Conservation (phyloP, 768 basidiomycete species). For the Chalciporus sphaerocephalus region DNA sequence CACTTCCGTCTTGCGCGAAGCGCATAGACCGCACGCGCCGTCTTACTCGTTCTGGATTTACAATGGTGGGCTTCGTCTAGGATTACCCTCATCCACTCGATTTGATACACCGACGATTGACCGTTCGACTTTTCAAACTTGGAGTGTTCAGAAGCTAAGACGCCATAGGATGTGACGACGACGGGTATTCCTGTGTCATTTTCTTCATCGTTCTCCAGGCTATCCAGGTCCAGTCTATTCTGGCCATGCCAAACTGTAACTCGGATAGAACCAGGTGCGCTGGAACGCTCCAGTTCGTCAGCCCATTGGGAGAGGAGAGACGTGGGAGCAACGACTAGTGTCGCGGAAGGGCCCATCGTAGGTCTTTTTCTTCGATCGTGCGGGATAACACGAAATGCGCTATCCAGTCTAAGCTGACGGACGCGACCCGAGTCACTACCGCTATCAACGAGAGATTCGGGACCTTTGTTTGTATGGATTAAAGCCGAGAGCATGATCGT, state of each 20-base stretch:
- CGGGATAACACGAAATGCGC: slow-evolving; percentile 50
- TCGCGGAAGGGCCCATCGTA: slow-evolving; percentile 48
- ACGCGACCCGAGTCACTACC: slow-evolving; percentile 34
- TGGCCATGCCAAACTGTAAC: slow-evolving; percentile 85
- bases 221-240: slow-evolving; percentile 70
- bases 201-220: slow-evolving; percentile 53
- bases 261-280: slow-evolving; percentile 61
- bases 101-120: slow-evolving; percentile 65
- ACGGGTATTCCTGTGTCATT: slow-evolving; percentile 55
- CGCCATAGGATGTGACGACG: slow-evolving; percentile 91
- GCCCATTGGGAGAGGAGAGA: slow-evolving; percentile 90
- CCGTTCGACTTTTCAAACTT: slow-evolving; percentile 54
- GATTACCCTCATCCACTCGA: slow-evolving; percentile 76
- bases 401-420: slow-evolving; percentile 60
- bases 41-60: slow-evolving; percentile 85
- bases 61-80: slow-evolving; percentile 95
- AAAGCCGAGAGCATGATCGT: slow-evolving; percentile 91
- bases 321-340: slow-evolving; percentile 89
- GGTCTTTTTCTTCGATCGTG: slow-evolving; percentile 29
- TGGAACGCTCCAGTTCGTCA: slow-evolving; percentile 85
- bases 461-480: slow-evolving; percentile 69
- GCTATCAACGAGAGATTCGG: slow-evolving; percentile 36
- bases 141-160: slow-evolving; percentile 82
- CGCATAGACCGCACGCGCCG: slow-evolving; percentile 84
- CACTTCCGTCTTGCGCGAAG: slow-evolving; percentile 76